Evolutionary conservation across 2,329 filamentous ascomycete genomes (phyloP).

Genomic region (Fusarium tanahbumbuense): DNA sequence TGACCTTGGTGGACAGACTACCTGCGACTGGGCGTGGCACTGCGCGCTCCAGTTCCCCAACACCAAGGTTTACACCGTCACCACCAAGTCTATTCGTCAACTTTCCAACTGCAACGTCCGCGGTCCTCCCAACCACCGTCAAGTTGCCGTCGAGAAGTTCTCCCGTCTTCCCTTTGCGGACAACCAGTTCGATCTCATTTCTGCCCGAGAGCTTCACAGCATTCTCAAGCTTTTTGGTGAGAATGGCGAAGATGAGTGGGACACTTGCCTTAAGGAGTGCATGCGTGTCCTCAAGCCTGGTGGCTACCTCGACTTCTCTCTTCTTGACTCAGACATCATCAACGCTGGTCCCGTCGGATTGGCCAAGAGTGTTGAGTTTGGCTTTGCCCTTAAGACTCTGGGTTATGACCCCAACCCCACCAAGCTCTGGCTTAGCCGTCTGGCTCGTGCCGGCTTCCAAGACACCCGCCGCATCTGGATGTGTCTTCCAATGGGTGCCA

Average conservation of each 20-base stretch:
- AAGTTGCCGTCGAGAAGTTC: constrained; percentile 80
- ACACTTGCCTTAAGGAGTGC: constrained; percentile 85
- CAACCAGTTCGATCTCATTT: constrained; percentile 90
- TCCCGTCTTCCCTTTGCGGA: constrained; percentile 87
- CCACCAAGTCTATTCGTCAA: constrained; percentile 77
- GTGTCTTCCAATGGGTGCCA: constrained; percentile 82
- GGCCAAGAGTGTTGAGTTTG: constrained; percentile 90
- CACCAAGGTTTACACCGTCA: constrained; percentile 88
- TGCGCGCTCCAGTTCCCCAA: constrained; percentile 87
- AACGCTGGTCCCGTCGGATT: constrained; percentile 83
- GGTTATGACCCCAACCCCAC: constrained; percentile 91
- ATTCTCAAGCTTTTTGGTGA: constrained; percentile 80
- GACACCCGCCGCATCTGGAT: constrained; percentile 88
- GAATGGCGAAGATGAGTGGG: constrained; percentile 85
- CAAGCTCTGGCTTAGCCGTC: constrained; percentile 80
- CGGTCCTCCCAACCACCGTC: constrained; percentile 88
- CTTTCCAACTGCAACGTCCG: constrained; percentile 79
- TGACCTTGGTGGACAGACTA: constrained; percentile 85
- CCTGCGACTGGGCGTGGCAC: constrained; percentile 97
- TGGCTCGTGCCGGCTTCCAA: constrained; percentile 81
- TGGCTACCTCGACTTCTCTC: constrained; percentile 89
- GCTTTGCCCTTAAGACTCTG: constrained; percentile 86
- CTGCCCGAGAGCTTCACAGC: constrained; percentile 85
- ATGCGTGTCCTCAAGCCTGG: constrained; percentile 92
- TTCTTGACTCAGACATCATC: constrained; percentile 91